A percentile compares a stretch with the other conserved stretches of the same genome.
Evolutionary conservation across 768 basidiomycete species (phyloP).

Genomic region (Kwoniella sp.): DNA sequence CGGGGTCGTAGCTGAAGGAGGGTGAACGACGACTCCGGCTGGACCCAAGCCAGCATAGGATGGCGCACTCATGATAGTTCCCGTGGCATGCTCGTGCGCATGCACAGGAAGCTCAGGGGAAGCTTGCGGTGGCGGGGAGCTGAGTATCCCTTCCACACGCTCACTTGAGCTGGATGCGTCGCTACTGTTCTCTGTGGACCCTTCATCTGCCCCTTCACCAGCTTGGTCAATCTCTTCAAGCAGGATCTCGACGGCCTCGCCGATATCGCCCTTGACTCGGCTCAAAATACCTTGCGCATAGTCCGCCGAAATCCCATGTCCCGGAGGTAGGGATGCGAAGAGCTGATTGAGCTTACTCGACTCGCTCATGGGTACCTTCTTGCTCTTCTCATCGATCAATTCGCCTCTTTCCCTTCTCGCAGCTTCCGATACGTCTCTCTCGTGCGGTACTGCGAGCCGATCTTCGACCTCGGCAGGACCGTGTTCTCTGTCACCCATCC

Average conservation of each 20-base stretch:
- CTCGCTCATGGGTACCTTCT: background rate
- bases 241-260: slow-evolving; percentile 43
- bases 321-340: slow-evolving; percentile 31
- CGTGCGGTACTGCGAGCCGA: slow-evolving; percentile 39
- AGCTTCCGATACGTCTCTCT: slow-evolving; percentile 34
- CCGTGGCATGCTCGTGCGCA: background rate
- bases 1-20: background rate
- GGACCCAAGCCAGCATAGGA: background rate
- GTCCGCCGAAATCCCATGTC: slow-evolving; percentile 27
- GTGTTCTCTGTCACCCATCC: slow-evolving; percentile 39
- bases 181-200: background rate
- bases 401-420: slow-evolving; percentile 33
- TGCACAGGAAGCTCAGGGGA: background rate
- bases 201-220: slow-evolving; percentile 1
- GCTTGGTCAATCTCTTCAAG: slow-evolving; percentile 33
- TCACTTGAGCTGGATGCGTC: slow-evolving; percentile 15
- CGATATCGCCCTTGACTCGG: slow-evolving; percentile 36
- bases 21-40: background rate
- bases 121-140: background rate
- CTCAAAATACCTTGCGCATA: slow-evolving; percentile 24
- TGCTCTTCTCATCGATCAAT: slow-evolving; percentile 13
- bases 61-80: background rate
- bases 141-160: slow-evolving; percentile 23
- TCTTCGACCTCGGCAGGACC: slow-evolving; percentile 49
- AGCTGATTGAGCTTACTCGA: slow-evolving; percentile 17